Evolutionary conservation across 192 early-diverging fungal genomes (phyloP), one percentile per base, ranked within the genome.

Genomic region (Spizellomyces sp.): DNA sequence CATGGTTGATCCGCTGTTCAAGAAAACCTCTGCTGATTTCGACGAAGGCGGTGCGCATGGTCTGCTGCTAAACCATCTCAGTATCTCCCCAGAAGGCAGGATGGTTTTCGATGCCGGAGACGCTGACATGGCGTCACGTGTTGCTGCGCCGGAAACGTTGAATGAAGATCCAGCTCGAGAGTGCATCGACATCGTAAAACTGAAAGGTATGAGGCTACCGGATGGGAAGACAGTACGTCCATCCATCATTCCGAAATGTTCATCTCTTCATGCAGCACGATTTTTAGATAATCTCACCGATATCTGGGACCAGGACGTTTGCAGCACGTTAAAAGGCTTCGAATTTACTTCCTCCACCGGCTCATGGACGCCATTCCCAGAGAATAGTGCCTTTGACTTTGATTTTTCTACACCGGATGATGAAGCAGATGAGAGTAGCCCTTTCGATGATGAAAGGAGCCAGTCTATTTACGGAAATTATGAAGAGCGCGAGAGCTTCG

Each of bases 21-120:
- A 95, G 74, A 99, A 99, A 76, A 96, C 95, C n/a, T 94, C 91
- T 9, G 95, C 95, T 8, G 95, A 96, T 76, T 98, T 99, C 81
- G 96, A 99, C 77, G 95, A 99, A 80, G 95, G 96, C 41, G 95
- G 95, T 6, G 95, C 95, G 17, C 88, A 91, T 43, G 95, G 95
- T 6, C 80, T 99, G 46, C 79, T 99, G 46, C 78, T 99, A 48
- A 96, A 95, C 75, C 93, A 95, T 66, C 75, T 99, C 48, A 83
- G 82, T 44, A 83, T 99, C 48, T 89, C 94, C 58, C 76, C 73
- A 8, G 85, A 92, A 12, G 90, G 94, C n/a, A 93, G 89, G 69
- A 93, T 98, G 62, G 91, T 98, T 17, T 99, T 99, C 84, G 96
- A 99, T 75, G 90, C 95, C 21, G 81, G 76, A n/a, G 79, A 71